Evolutionary conservation across 805 yeast genomes (phyloP), one percentile per base, ranked within the genome.

Genomic region (Naumovozyma castellii): DNA sequence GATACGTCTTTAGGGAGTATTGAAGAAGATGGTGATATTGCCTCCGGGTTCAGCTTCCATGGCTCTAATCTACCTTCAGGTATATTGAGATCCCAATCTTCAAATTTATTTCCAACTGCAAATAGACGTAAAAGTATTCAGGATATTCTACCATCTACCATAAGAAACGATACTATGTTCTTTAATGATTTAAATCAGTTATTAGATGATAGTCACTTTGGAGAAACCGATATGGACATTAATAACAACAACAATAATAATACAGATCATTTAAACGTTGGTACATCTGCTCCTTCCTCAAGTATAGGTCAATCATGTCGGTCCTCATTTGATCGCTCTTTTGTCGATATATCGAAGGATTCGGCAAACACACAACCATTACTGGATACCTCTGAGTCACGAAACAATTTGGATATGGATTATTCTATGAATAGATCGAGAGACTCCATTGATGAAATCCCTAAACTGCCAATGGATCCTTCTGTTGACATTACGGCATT

Each of bases 401-500:
- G 5, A 29, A 29, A 29, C 15, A 12, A 9, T 5, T 29, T 29
- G 32, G 15, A 29, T 19, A 39, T 45, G 8, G 50, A 50, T 31
- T 56, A 53, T 32, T 47, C 59, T n/a, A 44, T 47, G 12, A 40
- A 46, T 14, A 51, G 50, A 35, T 56, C 66, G 6, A 47, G 53
- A 18, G 67, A 61, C 22, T 59, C 64, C 0, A 44, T 57, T 14
- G 32, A 35, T 9, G 51, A 51, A 13, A 29, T 13, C 14, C 32
- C 45, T 1, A 49, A 44, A 20, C 40, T 39, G 4, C 49, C 57
- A 6, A 37, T 51, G 3, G 60, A 60, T 35, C 47, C 62, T 0
- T 59, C 67, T 3, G 62, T 62, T 29, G 69, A 65, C 42, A 62
- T 65, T 4, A 65, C 68, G 1, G 63, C 67, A 1, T 47, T 65